Base-by-base conservation (phyloP, 441 rosid genomes). In the Theobroma grandiflorum region DNA sequence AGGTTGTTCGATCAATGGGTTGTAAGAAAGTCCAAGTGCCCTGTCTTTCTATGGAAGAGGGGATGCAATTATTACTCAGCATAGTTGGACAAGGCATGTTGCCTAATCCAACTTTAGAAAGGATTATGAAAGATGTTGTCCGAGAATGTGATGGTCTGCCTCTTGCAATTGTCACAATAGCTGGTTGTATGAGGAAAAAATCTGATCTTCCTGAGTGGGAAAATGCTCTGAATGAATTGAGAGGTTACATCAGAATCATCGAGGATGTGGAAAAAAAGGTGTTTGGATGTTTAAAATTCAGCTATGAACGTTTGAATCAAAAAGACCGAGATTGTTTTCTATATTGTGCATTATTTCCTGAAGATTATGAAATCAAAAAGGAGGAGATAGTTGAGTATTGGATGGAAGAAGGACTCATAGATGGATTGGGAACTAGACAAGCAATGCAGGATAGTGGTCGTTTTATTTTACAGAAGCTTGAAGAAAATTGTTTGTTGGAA, bases 61-160 rank as follows among this genome's bases (percentile, higher is more conserved):
- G 88, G 4, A 85, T 89, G 87, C 68, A 82, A 79, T 87, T 88
- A 69, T 88, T 88, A 72, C 77, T 81, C n/a, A 69, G 70, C 20
- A 84, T 81, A 58, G 62, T 80, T 22, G 83, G 84, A 62, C 77
- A 31, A 38, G 80, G 72, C 45, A 31, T 79, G 33, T 43, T 82
- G 74, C 81, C 81, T 59, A 77, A 84, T 40, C 72, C 72, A 2
- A 8, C 75, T 0, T 84, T 72, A 83, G 83, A 20, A 61, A 33
- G 0, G 1, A 26, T 26, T 26, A 26, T 26, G 31, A 26, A 43
- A 79, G n/a, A 16, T 10, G 62, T 89, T 33, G 90, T 81, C 40
- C 81, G 59, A 57, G 84, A 89, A 85, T 84, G 92, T 76, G 89
- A 88, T 58, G 88, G 90, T 45, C 80, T 89, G 61, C 90, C 92